Evolutionary conservation across 2,329 filamentous ascomycete genomes (phyloP).

Genomic region (Stylonectria norvegica): DNA sequence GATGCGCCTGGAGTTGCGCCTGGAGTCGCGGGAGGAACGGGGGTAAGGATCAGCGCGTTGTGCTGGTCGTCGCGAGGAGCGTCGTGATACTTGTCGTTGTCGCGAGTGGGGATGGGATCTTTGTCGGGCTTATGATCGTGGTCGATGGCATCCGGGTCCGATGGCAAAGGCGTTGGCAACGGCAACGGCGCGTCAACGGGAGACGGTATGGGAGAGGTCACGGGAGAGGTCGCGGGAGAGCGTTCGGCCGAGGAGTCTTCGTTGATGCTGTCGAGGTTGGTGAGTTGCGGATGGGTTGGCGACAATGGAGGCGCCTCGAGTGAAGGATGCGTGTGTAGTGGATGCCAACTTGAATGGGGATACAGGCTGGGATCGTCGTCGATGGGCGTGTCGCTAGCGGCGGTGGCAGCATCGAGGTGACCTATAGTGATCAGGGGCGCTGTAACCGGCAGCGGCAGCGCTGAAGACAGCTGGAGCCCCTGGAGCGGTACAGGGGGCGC

Average conservation of each 20-base stretch:
- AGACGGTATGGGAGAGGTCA: conserved; percentile 14
- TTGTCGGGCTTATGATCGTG: no score
- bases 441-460: no score
- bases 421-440: no score
- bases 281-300: conserved; percentile 19
- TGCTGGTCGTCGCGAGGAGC: neutral
- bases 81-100: neutral
- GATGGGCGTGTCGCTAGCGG: conserved; percentile 24
- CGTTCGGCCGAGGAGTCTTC: conserved; percentile 17
- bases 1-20: no score
- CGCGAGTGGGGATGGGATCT: conserved; percentile 39
- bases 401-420: no score
- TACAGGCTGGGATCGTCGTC: no score
- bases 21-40: conserved; percentile 25
- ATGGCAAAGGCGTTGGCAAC: conserved; percentile 46
- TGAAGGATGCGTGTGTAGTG: no score
- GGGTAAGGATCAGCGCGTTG: no score
- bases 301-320: conserved; percentile 16
- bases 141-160: no score
- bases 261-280: conserved; percentile 27
- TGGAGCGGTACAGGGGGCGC: no score
- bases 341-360: no score
- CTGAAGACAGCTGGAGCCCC: no score
- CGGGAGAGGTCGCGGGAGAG: conserved; percentile 23
- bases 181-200: conserved; percentile 12